Base-by-base conservation (phyloP, 164 flowering plant genomes). In the Akebia trifoliata region DNA sequence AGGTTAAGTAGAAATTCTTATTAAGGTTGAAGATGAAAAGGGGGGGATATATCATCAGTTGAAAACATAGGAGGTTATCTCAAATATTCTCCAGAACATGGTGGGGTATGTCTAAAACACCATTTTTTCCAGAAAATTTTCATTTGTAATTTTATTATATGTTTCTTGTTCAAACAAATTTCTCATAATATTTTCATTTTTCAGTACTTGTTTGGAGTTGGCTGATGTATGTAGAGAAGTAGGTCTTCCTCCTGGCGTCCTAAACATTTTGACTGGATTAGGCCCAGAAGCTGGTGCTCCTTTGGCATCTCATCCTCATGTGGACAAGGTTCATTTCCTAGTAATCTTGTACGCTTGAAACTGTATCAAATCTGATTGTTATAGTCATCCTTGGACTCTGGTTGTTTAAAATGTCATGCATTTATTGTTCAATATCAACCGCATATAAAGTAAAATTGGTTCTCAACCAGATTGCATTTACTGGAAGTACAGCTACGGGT, bases 261-360 rank as follows among this genome's bases (percentile, higher is more conserved):
- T 93, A 24, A 93, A 87, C 65, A 73, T 93, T 72, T 51, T 93
- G 66, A 83, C 97, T 54, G 99, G 99, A 55, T 73, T 82, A 57
- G 99, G 99, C 46, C 74, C 81, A 50, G 99, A 90, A 67, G 95
- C 99, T 67, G 99, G 99, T 64, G 95, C 90, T 70, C 91, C 99
- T 63, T 75, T 93, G 76, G 85, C 95, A 54, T 76, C 95, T 59
- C 97, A 93, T 75, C 99, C 96, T 59, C 54, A 79, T 65, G 96
- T 93, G 20, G 96, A 86, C 76, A 93, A 93, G 99, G 99, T 93
- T 47, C 39, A 6, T 43, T 20, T 42, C 69, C 25, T 29, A 12
- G 17, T 39, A 40, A 17, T 49, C 47, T 61, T 46, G 4, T 59
- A 21, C 25, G 14, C 20, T 54, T 15, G 12, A 50, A 28, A 50